phyloP scores from a whole-genome alignment of 768 basidiomycete species.

The Gloeophyllum trabeum region DNA sequence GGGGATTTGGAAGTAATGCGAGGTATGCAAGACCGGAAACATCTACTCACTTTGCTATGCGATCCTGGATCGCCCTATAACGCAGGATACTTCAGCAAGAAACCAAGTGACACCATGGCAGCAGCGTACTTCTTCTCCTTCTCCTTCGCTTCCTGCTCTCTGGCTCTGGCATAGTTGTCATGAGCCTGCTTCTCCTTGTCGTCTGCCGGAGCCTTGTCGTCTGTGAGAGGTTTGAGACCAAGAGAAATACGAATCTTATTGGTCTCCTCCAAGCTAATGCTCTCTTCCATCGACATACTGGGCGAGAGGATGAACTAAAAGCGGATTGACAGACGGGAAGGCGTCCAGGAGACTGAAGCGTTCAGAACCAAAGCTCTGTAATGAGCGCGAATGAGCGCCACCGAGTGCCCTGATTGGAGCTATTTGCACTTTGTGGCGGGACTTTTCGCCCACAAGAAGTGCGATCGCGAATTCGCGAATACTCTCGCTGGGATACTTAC shows the following conservation, averaged over 20 bases:
- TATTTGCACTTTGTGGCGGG: too few species aligned
- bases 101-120: constrained; percentile 10
- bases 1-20: constrained; percentile 7
- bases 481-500: too few species aligned
- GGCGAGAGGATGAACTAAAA: constrained; percentile 6
- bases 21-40: constrained; percentile 7
- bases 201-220: constrained; percentile 59
- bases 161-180: constrained; percentile 68
- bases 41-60: constrained; percentile 79
- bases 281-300: constrained; percentile 68
- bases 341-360: too few species aligned
- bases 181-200: constrained; percentile 79
- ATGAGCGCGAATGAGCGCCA: too few species aligned
- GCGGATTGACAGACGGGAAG: not conserved
- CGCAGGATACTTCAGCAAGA: too few species aligned
- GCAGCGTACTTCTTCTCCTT: constrained; percentile 61
- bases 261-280: constrained; percentile 88
- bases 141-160: constrained; percentile 59
- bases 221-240: constrained; percentile 88
- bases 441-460: too few species aligned
- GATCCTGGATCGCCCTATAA: constrained; percentile 58
- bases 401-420: too few species aligned
- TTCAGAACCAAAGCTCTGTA: too few species aligned
- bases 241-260: constrained; percentile 92
- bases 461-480: too few species aligned